Base-by-base conservation (phyloP, 176 grass and related monocot genomes). In the Juncus effusus region DNA sequence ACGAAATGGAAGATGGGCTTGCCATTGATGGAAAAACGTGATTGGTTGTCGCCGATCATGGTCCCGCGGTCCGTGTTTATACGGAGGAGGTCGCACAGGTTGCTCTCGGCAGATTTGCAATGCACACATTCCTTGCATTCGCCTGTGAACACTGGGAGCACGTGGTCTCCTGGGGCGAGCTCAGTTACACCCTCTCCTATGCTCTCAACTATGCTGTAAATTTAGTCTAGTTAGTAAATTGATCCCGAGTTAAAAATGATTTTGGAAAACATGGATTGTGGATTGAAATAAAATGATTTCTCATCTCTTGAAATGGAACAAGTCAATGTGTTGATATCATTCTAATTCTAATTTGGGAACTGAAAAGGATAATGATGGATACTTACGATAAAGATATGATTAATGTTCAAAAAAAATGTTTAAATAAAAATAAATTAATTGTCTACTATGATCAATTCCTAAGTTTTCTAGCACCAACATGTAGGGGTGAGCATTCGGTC, bases 81-180 rank as follows among this genome's bases (percentile, higher is more conserved):
- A 61, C 90, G 63, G 5, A 95, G 83, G 38, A 95, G 90, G 56
- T 90, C 86, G 19, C 90, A 95, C 78, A 95, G 84, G 78, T 90
- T 95, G 80, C 90, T 95, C 72, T 95, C 90, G 54, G 77, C 77
- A 0, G 86, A 95, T 39, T 90, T 90, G 66, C 86, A 95, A 63
- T 95, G 91, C 0, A 69, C 67, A 59, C 86, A 95, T 7, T 95
- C 91, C 56, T 90, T 95, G 87, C 91, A 95, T 51, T 95, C 91
- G 0, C 87, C 91, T 0, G 81, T 90, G 64, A 95, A 95, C 16
- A 90, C 83, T 10, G 86, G 91, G 16, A 95, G 91, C 10, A 95
- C 91, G 64, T 95, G 86, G 73, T 95, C 91, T 0, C 91, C 91
- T 0, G 91, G 86, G 0, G 74, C 66, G 0, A 95, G 78, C 35